phyloP scores from a whole-genome alignment of 1,139 yeast genomes.

The Pichia cactophila region DNA sequence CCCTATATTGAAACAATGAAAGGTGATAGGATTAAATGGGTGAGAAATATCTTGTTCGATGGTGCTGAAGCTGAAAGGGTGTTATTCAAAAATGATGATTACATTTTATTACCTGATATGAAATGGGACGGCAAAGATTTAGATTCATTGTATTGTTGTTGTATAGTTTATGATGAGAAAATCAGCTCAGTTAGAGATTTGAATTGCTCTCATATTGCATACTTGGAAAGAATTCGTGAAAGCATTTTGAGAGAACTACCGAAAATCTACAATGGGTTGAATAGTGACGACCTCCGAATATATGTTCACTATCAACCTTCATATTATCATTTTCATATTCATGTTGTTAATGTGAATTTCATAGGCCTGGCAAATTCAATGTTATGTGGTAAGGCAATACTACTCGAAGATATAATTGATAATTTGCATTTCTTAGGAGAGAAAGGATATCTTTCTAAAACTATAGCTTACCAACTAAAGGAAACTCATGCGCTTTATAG shows the following conservation, averaged over 20 bases:
- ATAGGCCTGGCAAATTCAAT: constrained; percentile 70
- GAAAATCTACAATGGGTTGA: constrained; percentile 36
- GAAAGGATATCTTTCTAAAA: constrained; percentile 37
- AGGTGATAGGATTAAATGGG: constrained; percentile 85
- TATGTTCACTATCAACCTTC: constrained; percentile 94
- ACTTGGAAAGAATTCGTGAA: constrained; percentile 40
- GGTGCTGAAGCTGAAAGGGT: constrained; percentile 84
- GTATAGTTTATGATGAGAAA: constrained; percentile 66
- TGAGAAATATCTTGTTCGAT: constrained; percentile 68
- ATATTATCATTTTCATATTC: constrained; percentile 90
- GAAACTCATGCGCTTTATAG: constrained; percentile 77
- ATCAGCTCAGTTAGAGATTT: constrained; percentile 76
- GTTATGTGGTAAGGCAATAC: constrained; percentile 71
- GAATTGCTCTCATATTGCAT: constrained; percentile 45
- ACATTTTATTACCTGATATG: constrained; percentile 68
- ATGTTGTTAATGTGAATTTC: constrained; percentile 70
- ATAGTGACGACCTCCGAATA: constrained; percentile 50
- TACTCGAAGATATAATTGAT: constrained; percentile 77
- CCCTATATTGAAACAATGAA: constrained; percentile 76
- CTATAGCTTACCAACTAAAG: constrained; percentile 53
- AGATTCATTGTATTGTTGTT: constrained; percentile 68
- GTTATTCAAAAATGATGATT: constrained; percentile 55
- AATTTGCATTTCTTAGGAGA: constrained; percentile 47
- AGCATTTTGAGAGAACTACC: constrained; percentile 43
- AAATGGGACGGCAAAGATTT: constrained; percentile 83